Percentiles rank a stretch among this genome's conserved stretches.
phyloP scores from a whole-genome alignment of 2,329 filamentous ascomycete species.

The Claviceps pazoutovae region DNA sequence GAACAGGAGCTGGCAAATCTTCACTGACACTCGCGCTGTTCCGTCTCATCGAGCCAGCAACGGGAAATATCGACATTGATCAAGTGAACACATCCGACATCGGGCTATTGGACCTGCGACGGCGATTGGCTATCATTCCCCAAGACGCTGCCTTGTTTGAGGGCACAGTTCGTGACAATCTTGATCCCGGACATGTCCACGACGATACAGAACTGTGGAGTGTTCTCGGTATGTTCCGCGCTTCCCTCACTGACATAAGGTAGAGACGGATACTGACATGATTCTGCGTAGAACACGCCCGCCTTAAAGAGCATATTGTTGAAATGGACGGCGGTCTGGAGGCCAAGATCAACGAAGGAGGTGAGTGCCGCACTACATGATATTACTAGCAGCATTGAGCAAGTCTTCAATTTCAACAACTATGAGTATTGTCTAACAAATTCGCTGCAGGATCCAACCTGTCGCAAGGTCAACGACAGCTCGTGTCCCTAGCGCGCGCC shows the following conservation, averaged over 20 bases:
- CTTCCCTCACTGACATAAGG: not conserved
- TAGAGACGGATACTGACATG: not conserved
- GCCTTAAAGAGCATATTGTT: slow-evolving; percentile 78
- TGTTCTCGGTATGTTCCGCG: slow-evolving; percentile 50
- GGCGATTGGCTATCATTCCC: slow-evolving; percentile 88
- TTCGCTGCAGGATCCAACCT: slow-evolving; percentile 64
- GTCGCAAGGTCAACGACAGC: slow-evolving; percentile 86
- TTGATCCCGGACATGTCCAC: slow-evolving; percentile 87
- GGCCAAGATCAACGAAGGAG: slow-evolving; percentile 84
- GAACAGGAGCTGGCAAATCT: slow-evolving; percentile 91
- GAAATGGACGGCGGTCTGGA: slow-evolving; percentile 83
- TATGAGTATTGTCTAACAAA: no score
- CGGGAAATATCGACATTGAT: slow-evolving; percentile 81
- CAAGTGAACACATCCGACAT: slow-evolving; percentile 79
- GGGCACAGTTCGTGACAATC: slow-evolving; percentile 82
- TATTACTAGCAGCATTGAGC: not conserved
- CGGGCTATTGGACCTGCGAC: slow-evolving; percentile 74
- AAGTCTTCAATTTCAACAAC: no score
- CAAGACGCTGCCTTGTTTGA: slow-evolving; percentile 96
- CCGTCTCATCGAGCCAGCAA: slow-evolving; percentile 80
- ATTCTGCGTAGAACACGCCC: slow-evolving; percentile 60
- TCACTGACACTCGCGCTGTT: slow-evolving; percentile 87
- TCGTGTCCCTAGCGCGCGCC: slow-evolving; percentile 84
- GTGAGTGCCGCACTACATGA: slow-evolving; percentile 35
- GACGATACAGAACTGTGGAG: slow-evolving; percentile 97